These are phyloP conservation scores for Neurospora sp. DNA, from an alignment of 2,329 filamentous ascomycete genomes.

Conservation along the genomic window DNA sequence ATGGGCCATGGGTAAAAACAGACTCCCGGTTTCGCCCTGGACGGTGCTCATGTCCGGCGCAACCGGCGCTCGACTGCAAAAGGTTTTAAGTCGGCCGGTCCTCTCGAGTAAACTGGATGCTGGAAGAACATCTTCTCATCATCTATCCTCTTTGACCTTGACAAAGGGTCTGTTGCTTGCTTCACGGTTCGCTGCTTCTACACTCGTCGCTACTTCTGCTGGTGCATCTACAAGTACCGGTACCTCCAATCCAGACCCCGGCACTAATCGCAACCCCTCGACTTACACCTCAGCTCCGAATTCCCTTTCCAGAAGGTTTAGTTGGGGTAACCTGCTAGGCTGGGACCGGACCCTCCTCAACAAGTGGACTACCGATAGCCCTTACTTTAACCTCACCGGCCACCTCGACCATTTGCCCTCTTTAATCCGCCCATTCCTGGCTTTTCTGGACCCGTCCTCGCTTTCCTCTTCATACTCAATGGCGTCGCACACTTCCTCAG, in stretches of 20 bases:
- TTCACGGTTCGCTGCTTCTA: neutral
- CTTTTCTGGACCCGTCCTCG: constrained; percentile 6
- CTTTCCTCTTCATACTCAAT: constrained; percentile 23
- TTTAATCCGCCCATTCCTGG: constrained; percentile 8
- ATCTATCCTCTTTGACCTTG: constrained; percentile 11
- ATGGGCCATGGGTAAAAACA: constrained; percentile 10
- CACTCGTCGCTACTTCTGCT: constrained; percentile 9
- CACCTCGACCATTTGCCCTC: constrained; percentile 13
- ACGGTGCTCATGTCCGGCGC: constrained; percentile 10
- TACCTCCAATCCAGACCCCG: constrained; percentile 10
- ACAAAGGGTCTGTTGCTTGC: constrained; percentile 10
- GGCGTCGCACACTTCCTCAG: constrained; percentile 34
- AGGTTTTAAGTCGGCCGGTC: constrained; percentile 15
- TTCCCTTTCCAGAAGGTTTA: neutral
- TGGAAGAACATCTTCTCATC: constrained; percentile 7
- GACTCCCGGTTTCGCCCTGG: constrained; percentile 6
- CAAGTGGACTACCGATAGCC: neutral
- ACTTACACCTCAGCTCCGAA: neutral
- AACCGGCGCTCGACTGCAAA: constrained; percentile 7
- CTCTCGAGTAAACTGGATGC: constrained; percentile 9
- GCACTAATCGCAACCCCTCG: neutral
- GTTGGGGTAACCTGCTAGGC: neutral
- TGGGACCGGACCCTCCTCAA: neutral
- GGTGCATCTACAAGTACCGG: constrained; percentile 4
- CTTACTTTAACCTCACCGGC: constrained; percentile 8